phyloP scores from a whole-genome alignment of 2,329 filamentous ascomycete genomes.

The Aspergillus floridensis region DNA sequence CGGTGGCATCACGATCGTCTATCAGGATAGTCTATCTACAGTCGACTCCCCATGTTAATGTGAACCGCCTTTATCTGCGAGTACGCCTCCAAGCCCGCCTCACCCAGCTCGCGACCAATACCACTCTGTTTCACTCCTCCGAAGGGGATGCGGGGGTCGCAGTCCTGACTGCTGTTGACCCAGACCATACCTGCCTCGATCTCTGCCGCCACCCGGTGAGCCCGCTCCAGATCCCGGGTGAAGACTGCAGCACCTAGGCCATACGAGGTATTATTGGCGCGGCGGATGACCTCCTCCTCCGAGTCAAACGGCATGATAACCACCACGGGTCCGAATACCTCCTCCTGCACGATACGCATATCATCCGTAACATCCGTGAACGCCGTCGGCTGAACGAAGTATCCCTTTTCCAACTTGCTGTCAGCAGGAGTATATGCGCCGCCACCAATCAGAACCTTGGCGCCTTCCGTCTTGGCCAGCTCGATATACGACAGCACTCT shows the following conservation, averaged over 20 bases:
- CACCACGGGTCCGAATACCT: constrained; percentile 47
- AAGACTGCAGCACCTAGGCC: constrained; percentile 45
- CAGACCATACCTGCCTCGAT: constrained; percentile 50
- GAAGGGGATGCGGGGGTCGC: constrained; percentile 42
- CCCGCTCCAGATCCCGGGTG: constrained; percentile 42
- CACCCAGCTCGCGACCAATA: constrained; percentile 50
- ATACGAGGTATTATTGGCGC: constrained; percentile 43
- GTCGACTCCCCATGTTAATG: constrained; percentile 39
- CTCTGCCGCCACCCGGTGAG: constrained; percentile 41
- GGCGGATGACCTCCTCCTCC: constrained; percentile 39
- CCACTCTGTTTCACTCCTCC: constrained; percentile 49
- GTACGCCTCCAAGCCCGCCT: constrained; percentile 43
- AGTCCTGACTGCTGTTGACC: constrained; percentile 46
- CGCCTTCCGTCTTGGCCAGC: constrained; percentile 42
- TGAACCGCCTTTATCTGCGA: constrained; percentile 42
- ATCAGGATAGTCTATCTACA: constrained; percentile 12
- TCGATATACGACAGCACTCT: constrained; percentile 45
- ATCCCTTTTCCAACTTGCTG: constrained; percentile 36
- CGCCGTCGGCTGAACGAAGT: constrained; percentile 42
- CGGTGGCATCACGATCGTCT: neutral
- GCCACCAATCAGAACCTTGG: constrained; percentile 39
- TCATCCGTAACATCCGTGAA: constrained; percentile 35
- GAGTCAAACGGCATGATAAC: constrained; percentile 40
- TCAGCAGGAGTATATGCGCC: constrained; percentile 30
- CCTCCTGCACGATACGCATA: constrained; percentile 42